A percentile compares a stretch with the other conserved stretches of the same genome.
Conservation (phyloP, 257 asterid species). For the Paulownia fortunei region DNA sequence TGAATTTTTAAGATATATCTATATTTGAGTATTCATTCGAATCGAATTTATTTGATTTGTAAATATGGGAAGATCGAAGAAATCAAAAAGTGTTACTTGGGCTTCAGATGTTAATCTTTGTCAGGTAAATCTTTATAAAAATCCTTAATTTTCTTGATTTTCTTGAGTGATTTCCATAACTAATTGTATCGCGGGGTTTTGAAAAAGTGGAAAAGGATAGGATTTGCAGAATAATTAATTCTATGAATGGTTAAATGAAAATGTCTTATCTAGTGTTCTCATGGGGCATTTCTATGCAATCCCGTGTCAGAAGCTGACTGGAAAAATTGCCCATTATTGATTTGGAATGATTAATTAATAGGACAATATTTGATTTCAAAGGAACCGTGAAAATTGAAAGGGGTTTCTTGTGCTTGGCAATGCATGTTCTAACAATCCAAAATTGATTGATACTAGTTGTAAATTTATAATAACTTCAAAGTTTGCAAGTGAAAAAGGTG, state of each 20-base stretch:
- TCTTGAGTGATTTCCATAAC: background rate
- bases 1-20: slow-evolving; percentile 33
- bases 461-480: background rate
- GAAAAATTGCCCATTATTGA: background rate
- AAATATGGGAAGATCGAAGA: slow-evolving; percentile 62
- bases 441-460: background rate
- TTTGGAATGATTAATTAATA: background rate
- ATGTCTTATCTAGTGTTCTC: background rate
- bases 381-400: background rate
- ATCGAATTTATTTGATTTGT: slow-evolving; percentile 28
- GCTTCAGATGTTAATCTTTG: slow-evolving; percentile 69
- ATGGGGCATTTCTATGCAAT: background rate
- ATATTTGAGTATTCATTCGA: slow-evolving; percentile 37
- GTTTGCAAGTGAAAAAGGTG: background rate
- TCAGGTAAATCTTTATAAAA: slow-evolving; percentile 58
- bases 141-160: slow-evolving; percentile 22
- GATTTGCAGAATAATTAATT: background rate
- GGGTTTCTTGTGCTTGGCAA: background rate
- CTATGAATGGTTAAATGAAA: background rate
- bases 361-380: background rate
- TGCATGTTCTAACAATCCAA: background rate
- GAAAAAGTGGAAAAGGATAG: background rate
- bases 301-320: background rate
- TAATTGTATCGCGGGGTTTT: background rate
- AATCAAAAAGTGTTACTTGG: slow-evolving; percentile 68